Evolutionary conservation across 2,329 filamentous ascomycete species (phyloP), one percentile per base, ranked within the genome.

Genomic region (Aspergillus ustus): DNA sequence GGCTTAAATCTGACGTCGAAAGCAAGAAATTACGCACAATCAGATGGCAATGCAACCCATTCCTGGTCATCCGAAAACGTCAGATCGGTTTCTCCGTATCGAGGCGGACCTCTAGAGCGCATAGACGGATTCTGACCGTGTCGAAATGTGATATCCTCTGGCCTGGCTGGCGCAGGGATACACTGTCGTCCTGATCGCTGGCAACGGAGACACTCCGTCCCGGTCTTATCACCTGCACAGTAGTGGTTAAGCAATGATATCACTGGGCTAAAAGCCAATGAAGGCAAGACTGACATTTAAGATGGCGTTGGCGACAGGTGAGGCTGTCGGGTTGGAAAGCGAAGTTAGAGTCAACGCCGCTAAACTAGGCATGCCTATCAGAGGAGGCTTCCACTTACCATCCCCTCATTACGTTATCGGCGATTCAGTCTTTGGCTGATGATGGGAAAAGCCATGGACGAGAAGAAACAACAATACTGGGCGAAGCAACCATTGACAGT

Each of bases 101-200:
- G 70, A 58, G 72, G 73, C 57, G 73, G 73, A 2, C 73, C 73
- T 58, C 67, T 72, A 52, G 72, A 68, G 49, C 73, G 69, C 52
- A 76, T 62, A 37, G 73, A 76, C 7, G 73, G 73, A 43, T 76
- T 76, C 55, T 76, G 73, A n/a, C 73, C 73, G 64, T 76, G 73
- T 46, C 73, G 73, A 63, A 76, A 76, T 22, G 73, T 73, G 50
- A 76, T 67, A 56, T 75, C 73, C 61, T 76, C 73, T 29, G 71
- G 71, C 64, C 72, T 75, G 22, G 63, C 67, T 46, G 73, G 73
- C 29, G 72, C 71, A 43, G 73, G 73, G 40, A 76, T 65, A 59
- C 73, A 76, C 66, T 75, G 69, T 49, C 73, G 69, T 49, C 73
- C 73, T 52, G 73, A 75, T 69, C 73, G 67, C 63, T 73, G 73